Conservation (phyloP, 2,329 filamentous ascomycete species). For the Monilinia aucupariae region DNA sequence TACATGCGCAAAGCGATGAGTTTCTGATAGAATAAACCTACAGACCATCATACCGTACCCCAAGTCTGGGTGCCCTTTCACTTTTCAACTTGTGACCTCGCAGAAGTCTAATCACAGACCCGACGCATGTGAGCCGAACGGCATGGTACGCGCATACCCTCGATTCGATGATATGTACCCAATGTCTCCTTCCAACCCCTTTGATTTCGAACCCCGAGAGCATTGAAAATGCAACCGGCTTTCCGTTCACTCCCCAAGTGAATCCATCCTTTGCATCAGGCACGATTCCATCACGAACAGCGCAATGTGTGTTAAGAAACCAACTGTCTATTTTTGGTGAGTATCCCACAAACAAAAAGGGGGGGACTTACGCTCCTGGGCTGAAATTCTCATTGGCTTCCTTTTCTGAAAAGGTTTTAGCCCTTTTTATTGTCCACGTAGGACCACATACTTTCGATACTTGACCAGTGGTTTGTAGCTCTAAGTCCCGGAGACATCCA, state of each 20-base stretch:
- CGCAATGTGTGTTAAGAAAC: conserved; percentile 54
- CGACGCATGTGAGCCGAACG: conserved; percentile 45
- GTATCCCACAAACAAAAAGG: conserved; percentile 17
- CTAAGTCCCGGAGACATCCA: conserved; percentile 21
- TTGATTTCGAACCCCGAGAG: conserved; percentile 47
- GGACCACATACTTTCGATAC: conserved; percentile 4
- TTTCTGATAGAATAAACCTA: conserved; percentile 36
- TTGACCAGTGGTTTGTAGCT: conserved; percentile 11
- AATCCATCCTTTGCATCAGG: conserved; percentile 41
- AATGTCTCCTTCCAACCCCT: conserved; percentile 33
- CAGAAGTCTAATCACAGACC: conserved; percentile 47
- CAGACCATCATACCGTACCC: conserved; percentile 54
- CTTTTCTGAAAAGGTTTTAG: conserved; percentile 5
- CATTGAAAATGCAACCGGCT: conserved; percentile 44
- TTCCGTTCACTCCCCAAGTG: conserved; percentile 43
- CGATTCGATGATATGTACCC: conserved; percentile 45
- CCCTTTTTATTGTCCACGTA: conserved; percentile 20
- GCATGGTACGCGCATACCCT: conserved; percentile 43
- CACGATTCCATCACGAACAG: conserved; percentile 51
- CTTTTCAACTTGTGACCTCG: conserved; percentile 48
- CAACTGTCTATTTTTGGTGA: conserved; percentile 41
- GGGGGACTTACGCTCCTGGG: conserved; percentile 44
- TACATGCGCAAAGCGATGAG: neutral
- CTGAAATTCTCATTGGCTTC: conserved; percentile 39
- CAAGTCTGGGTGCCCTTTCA: conserved; percentile 46